Evolutionary conservation across 371 early-diverging fungal genomes (phyloP).

Genomic region (Sporodiniella umbellata): DNA sequence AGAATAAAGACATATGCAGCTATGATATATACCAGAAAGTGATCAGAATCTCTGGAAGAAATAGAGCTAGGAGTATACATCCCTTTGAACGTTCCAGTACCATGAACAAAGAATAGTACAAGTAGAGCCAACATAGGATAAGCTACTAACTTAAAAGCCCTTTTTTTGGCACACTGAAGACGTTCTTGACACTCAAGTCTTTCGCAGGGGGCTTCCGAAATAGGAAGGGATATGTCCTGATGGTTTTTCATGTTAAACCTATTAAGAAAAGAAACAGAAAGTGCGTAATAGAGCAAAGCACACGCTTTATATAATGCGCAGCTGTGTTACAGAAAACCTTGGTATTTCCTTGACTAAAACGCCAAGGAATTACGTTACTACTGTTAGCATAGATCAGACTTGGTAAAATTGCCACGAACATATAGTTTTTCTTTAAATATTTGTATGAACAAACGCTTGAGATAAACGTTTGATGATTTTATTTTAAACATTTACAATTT

Average conservation of each 20-base stretch:
- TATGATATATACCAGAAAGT: neutral
- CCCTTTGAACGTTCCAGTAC: neutral
- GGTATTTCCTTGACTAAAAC: too few species aligned
- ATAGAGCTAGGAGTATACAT: neutral
- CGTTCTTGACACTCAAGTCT: neutral
- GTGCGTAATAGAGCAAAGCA: too few species aligned
- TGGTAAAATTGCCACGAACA: too few species aligned
- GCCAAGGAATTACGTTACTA: too few species aligned
- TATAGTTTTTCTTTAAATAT: too few species aligned
- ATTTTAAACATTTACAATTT: constrained; percentile 3
- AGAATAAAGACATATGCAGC: neutral
- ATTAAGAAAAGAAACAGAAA: too few species aligned
- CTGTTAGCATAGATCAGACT: too few species aligned
- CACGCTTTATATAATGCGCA: too few species aligned
- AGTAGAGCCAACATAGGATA: neutral
- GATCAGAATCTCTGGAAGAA: neutral
- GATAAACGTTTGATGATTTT: neutral
- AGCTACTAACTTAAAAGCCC: neutral
- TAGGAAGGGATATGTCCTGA: neutral
- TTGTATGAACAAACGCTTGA: too few species aligned
- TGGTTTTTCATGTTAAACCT: neutral
- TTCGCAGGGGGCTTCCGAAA: neutral
- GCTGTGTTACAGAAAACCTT: too few species aligned
- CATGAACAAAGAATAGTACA: neutral
- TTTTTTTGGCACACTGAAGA: neutral